Evolutionary conservation across 2,329 filamentous ascomycete species (phyloP).

Genomic region (Trichophaea hybrida): DNA sequence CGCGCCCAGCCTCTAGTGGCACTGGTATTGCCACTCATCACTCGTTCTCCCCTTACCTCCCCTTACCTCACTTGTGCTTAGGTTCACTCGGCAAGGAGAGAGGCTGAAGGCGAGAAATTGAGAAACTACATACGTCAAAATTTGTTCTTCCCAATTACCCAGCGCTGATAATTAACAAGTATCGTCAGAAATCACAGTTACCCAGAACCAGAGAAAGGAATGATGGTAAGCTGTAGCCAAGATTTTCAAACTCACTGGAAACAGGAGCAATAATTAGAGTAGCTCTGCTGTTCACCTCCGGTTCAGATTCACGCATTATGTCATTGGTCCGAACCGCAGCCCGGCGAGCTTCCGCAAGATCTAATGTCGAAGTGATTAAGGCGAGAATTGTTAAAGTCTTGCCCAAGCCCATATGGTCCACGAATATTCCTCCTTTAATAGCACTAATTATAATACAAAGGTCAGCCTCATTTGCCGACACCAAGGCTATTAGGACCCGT

Average conservation of each 20-base stretch:
- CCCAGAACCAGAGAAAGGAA: too few relatives aligned
- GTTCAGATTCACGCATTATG: too few relatives aligned
- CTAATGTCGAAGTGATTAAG: constrained; percentile 6
- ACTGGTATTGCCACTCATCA: too few relatives aligned
- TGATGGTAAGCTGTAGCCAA: not conserved
- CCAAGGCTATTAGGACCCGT: not conserved
- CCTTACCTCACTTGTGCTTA: too few relatives aligned
- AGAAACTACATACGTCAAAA: constrained; percentile 3
- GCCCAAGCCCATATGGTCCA: constrained; percentile 28
- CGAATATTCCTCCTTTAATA: constrained; percentile 28
- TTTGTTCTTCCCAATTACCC: constrained; percentile 11
- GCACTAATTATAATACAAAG: constrained; percentile 27
- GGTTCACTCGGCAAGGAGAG: too few relatives aligned
- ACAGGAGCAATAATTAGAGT: constrained; percentile 10
- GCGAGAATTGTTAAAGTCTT: constrained; percentile 15
- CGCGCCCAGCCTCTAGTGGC: too few relatives aligned
- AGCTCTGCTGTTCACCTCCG: constrained; percentile 1
- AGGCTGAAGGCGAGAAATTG: not conserved
- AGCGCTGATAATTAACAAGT: constrained; percentile 1
- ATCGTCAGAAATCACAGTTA: not conserved
- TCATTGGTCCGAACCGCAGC: too few relatives aligned
- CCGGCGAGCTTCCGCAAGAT: not conserved
- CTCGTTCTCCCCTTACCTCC: too few relatives aligned
- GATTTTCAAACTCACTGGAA: constrained; percentile 4
- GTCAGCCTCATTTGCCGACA: not conserved